Conservation (phyloP, 768 basidiomycete species). For the Rhizopogon vesiculosus region DNA sequence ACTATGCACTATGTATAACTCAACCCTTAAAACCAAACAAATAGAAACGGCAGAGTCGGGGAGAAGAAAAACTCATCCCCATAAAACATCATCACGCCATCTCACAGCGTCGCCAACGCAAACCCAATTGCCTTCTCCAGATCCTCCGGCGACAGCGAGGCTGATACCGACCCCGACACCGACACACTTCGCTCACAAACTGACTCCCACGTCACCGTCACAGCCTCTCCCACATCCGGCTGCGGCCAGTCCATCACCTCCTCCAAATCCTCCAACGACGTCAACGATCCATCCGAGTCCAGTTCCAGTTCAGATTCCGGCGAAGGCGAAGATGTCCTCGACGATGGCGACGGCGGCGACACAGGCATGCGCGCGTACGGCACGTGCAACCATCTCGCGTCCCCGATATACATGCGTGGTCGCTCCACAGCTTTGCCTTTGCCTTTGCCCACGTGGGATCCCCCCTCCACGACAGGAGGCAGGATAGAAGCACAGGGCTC, state of each 20-base stretch:
- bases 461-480: background rate
- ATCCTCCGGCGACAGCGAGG: slow-evolving; percentile 15
- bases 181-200: background rate
- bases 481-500: slow-evolving; percentile 7
- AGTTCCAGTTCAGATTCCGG: background rate
- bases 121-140: slow-evolving; percentile 17
- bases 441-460: background rate
- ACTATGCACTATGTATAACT: too few relatives aligned
- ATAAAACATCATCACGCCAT: too few relatives aligned
- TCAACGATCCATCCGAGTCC: slow-evolving; percentile 9
- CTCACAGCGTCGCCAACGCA: slow-evolving; percentile 14
- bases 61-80: too few relatives aligned
- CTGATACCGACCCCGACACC: background rate
- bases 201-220: slow-evolving; percentile 13
- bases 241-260: slow-evolving; percentile 21
- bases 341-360: background rate
- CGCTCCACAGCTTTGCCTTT: slow-evolving; percentile 1
- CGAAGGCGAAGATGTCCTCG: slow-evolving; percentile 9
- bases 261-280: slow-evolving; percentile 9
- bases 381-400: slow-evolving; percentile 10
- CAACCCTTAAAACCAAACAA: too few relatives aligned
- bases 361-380: slow-evolving; percentile 17
- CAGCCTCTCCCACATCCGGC: slow-evolving; percentile 27
- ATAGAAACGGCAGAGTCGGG: too few relatives aligned
- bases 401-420: slow-evolving; percentile 17